These are phyloP conservation scores for Conticribra weissflogii DNA, from an alignment of 108 stramenopile species.

Conservation along the genomic window DNA sequence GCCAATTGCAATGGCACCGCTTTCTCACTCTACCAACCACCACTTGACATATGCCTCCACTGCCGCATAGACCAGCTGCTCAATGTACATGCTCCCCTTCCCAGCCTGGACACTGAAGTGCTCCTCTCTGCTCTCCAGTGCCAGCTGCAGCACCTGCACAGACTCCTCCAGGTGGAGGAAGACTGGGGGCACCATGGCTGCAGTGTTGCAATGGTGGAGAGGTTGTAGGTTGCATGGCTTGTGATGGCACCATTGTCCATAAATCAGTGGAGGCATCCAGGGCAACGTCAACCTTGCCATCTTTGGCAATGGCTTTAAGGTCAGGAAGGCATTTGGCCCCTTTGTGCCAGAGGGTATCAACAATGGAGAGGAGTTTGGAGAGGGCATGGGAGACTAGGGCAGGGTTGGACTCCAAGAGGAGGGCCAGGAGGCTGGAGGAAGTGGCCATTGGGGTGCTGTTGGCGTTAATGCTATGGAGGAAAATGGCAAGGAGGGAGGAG, in stretches of 20 bases:
- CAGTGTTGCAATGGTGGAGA: conserved; percentile 73
- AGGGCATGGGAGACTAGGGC: conserved; percentile 62
- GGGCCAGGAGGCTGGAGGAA: conserved; percentile 75
- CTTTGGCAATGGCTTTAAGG: conserved; percentile 84
- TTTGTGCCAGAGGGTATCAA: conserved; percentile 87
- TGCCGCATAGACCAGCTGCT: conserved; percentile 75
- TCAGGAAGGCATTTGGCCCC: conserved; percentile 81
- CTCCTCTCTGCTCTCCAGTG: conserved; percentile 78
- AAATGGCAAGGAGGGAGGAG: not conserved
- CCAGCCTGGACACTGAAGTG: conserved; percentile 78
- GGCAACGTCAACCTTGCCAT: not conserved
- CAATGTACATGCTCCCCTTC: conserved; percentile 64
- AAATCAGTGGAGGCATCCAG: not conserved
- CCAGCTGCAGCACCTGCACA: conserved; percentile 90
- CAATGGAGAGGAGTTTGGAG: conserved; percentile 59
- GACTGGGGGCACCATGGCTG: conserved; percentile 92
- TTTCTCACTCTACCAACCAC: conserved; percentile 36
- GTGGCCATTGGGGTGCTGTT: conserved; percentile 40
- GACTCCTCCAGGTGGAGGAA: conserved; percentile 99
- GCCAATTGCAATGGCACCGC: not conserved
- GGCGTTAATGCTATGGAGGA: too few species aligned
- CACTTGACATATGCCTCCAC: conserved; percentile 72
- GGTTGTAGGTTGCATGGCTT: conserved; percentile 1
- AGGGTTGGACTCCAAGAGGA: conserved; percentile 71
- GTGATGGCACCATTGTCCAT: too few species aligned